These are phyloP conservation scores for Syzygium oleosum DNA, from an alignment of 345 rosid genomes.

Conservation along the genomic window DNA sequence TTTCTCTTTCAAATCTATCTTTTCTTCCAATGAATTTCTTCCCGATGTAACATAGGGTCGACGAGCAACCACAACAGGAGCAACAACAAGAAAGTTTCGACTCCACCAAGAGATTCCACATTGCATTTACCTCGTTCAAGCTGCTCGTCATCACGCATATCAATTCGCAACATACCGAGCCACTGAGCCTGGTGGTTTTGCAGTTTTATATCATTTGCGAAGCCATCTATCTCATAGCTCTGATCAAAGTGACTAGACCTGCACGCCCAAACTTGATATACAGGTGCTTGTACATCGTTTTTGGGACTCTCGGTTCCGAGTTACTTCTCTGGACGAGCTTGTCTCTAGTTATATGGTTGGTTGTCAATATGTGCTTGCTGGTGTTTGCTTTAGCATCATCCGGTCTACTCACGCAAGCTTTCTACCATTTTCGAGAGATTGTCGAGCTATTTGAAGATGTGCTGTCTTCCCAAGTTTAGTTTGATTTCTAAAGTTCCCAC, in stretches of 20 bases:
- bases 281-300: background rate
- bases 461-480: too few relatives aligned
- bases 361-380: too few relatives aligned
- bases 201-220: background rate
- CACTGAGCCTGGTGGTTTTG: fast-evolving
- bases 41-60: fast-evolving
- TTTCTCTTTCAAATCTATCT: too few relatives aligned
- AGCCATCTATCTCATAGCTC: background rate
- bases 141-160: fast-evolving
- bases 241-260: background rate
- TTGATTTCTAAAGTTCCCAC: too few relatives aligned
- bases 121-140: background rate
- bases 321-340: background rate
- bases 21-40: background rate
- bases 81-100: too few relatives aligned
- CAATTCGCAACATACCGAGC: fast-evolving
- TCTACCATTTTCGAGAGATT: too few relatives aligned
- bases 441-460: too few relatives aligned
- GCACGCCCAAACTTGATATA: background rate
- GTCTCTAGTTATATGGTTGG: background rate
- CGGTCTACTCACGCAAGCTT: background rate
- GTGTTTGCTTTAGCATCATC: too few relatives aligned
- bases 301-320: background rate
- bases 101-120: background rate
- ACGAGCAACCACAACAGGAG: too few relatives aligned